Evolutionary conservation across 2,329 filamentous ascomycete genomes (phyloP), one percentile per base, ranked within the genome.

Genomic region (Ascosphaera acerosa): DNA sequence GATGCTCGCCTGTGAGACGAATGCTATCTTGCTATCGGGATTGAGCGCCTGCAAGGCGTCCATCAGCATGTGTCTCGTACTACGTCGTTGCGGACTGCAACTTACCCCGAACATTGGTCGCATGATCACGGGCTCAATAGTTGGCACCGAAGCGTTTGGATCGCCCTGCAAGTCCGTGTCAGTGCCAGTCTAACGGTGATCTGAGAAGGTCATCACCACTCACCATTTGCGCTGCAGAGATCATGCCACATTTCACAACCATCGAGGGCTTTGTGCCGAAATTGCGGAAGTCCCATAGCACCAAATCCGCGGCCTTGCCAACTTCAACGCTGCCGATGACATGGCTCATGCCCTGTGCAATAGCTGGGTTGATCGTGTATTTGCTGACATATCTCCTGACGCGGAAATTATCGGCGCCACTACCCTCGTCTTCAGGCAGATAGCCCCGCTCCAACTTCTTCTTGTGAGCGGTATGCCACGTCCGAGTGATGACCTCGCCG

Each of bases 381-480:
- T 94, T 94, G 56, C 74, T 80, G 29, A 94, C 62, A 48, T 94
- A 94, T 16, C 84, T 57, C 58, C 89, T 91, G 4, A 90, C 84
- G 25, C 84, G 61, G 55, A 80, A 81, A 50, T 94, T 94, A 47
- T 94, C 84, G 0, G 76, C 78, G 7, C 61, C 73, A 0, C 76
- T 73, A 15, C 65, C 77, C 38, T 73, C 61, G 43, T 94, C 84
- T 55, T 90, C 76, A 4, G 65, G 58, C 17, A 94, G 54, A 1
- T 52, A 46, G 0, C 84, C 84, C 6, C 82, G 66, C 54, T 92
- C 81, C 12, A 71, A 48, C 53, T 90, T 91, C 50, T 94, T 94
- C 65, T 92, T 92, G 55, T 92, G 80, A 1, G 84, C 84, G 2
- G 84, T 94, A 53, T 92, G 82, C 84, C 84, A 94, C 0, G 84